Evolutionary conservation across 2,329 filamentous ascomycete genomes (phyloP), one percentile per base, ranked within the genome.

Genomic region (Helotiales sp.): DNA sequence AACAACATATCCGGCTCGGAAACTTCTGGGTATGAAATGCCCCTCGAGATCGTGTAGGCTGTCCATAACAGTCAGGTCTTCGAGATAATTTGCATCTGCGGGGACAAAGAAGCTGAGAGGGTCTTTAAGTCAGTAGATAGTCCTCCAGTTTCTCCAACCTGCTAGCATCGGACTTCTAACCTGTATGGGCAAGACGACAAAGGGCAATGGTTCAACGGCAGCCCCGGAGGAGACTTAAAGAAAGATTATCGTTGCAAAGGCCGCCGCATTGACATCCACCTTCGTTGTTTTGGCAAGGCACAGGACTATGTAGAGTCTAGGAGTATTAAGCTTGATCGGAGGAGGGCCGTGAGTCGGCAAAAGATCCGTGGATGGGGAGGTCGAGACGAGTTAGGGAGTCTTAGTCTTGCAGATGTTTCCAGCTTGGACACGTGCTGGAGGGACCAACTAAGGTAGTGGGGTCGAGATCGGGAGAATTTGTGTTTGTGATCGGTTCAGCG

Each of bases 1-100:
- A 24, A 87, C 79, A 12, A 93, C 81, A 66, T 90, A 88, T 36
- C 84, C 84, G 3, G 79, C 74, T 24, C 82, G 30, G 48, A 61
- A 66, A 34, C 33, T 57, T 50, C 59, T 64, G 12, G 60, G 33
- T 22, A 66, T 52, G 17, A 64, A 52, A 30, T 61, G 42, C 3
- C 62, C 63, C 34, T 63, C 44, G 24, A 65, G 34, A 2, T 6
- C 29, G 6, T 31, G 19, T 6, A 58, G 27, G n/a, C 53, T 50
- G 13, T 53, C 55, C 25, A 48, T 48, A 24, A 33, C 46, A 29
- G 29, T 10, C 30, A n/a, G 5, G 10, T 13, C 9, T n/a, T n/a
- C n/a, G n/a, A n/a, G n/a, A n/a, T n/a, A n/a, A n/a, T n/a, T n/a
- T n/a, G n/a, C n/a, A n/a, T n/a, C n/a, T n/a, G n/a, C n/a, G n/a